Evolutionary conservation across 2,329 filamentous ascomycete genomes (phyloP).

Genomic region (Aspergillus phoenicis): DNA sequence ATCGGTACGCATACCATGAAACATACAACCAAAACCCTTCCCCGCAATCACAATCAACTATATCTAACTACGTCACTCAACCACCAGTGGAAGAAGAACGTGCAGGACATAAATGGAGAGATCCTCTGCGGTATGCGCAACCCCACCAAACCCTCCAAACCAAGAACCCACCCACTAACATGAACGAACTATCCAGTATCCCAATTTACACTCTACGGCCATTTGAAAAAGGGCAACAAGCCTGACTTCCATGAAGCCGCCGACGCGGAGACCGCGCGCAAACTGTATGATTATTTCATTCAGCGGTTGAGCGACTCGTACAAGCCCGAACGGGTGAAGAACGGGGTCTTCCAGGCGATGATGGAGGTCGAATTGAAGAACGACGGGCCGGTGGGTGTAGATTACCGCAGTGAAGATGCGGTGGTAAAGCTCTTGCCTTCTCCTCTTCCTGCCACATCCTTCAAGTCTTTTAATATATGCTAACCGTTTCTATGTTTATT

Average conservation of each 20-base stretch:
- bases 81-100: conserved; percentile 81
- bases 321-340: conserved; percentile 73
- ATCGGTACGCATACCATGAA: conserved; percentile 52
- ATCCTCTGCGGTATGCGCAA: conserved; percentile 78
- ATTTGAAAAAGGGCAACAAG: conserved; percentile 93
- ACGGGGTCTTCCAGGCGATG: conserved; percentile 98
- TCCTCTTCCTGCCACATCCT: conserved; percentile 27
- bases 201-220: conserved; percentile 91
- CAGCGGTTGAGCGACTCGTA: conserved; percentile 74
- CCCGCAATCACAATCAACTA: conserved; percentile 4
- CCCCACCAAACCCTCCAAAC: neutral
- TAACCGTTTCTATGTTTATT: conserved; percentile 9
- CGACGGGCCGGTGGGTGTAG: conserved; percentile 71
- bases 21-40: neutral
- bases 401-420: conserved; percentile 60
- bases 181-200: conserved; percentile 64
- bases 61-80: neutral
- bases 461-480: conserved; percentile 6
- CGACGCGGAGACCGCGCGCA: conserved; percentile 73
- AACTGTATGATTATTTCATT: conserved; percentile 83
- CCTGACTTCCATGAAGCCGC: conserved; percentile 93
- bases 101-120: conserved; percentile 86
- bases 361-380: conserved; percentile 96
- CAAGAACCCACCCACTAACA: conserved; percentile 6
- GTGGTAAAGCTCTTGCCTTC: conserved; percentile 52